These are phyloP conservation scores for Galium porrigens DNA, from an alignment of 305 asterid genomes.

Conservation along the genomic window DNA sequence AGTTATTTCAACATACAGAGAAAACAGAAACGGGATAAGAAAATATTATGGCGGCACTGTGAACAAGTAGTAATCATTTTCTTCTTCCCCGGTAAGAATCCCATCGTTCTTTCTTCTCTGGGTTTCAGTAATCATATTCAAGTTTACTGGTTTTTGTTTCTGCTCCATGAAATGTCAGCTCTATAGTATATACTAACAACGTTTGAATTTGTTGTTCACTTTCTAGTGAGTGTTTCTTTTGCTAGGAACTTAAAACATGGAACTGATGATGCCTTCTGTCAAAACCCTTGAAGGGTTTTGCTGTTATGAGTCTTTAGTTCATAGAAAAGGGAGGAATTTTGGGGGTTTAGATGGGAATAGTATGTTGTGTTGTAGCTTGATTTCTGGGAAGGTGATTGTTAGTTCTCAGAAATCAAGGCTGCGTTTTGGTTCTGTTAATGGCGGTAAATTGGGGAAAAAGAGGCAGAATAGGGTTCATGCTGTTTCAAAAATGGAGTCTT, in stretches of 20 bases:
- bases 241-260: slow-evolving; percentile 26
- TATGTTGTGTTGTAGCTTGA: slow-evolving; percentile 14
- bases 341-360: slow-evolving; percentile 16
- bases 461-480: slow-evolving; percentile 29
- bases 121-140: background rate
- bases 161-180: background rate
- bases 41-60: slow-evolving; percentile 9
- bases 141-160: background rate
- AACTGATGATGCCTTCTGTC: slow-evolving; percentile 35
- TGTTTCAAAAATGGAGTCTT: slow-evolving; percentile 31
- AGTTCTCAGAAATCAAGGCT: slow-evolving; percentile 14
- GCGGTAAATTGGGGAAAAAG: slow-evolving; percentile 18
- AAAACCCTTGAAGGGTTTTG: slow-evolving; percentile 38
- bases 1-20: no score
- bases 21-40: slow-evolving; percentile 9
- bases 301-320: slow-evolving; percentile 24
- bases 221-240: background rate
- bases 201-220: background rate
- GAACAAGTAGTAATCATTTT: background rate
- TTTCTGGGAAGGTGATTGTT: slow-evolving; percentile 15
- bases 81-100: slow-evolving; percentile 9
- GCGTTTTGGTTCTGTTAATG: slow-evolving; percentile 3
- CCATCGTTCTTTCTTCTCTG: background rate
- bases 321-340: slow-evolving; percentile 13
- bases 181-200: background rate